Evolutionary conservation across 495 filamentous ascomycete species (phyloP).

Genomic region (Aspergillus baeticus): DNA sequence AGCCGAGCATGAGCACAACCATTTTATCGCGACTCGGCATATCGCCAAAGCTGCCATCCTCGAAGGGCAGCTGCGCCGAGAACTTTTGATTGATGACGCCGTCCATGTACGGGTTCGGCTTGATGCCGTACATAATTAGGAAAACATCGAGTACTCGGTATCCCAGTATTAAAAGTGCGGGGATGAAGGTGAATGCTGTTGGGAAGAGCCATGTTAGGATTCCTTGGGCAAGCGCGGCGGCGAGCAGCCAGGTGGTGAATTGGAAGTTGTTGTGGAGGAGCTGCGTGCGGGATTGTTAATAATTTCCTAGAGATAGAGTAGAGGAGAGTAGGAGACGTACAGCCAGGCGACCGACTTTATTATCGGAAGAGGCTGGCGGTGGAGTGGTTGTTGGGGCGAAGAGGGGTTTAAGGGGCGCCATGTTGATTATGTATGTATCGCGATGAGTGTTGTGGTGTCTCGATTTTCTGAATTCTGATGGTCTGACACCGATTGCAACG

Average conservation of each 20-base stretch:
- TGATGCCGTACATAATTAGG: neutral
- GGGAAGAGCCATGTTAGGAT: constrained; percentile 1
- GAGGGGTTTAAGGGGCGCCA: neutral
- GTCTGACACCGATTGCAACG: too few species aligned
- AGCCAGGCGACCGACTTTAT: neutral
- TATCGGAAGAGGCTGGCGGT: neutral
- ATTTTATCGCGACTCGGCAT: neutral
- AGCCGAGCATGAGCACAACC: neutral
- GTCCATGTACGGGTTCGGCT: neutral
- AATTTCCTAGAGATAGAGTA: too few species aligned
- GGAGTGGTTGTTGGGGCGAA: neutral
- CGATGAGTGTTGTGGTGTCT: too few species aligned
- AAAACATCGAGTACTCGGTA: neutral
- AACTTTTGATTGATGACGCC: neutral
- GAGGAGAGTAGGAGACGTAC: neutral
- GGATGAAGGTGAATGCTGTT: constrained; percentile 2
- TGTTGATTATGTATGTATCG: neutral
- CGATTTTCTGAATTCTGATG: too few species aligned
- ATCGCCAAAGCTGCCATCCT: constrained; percentile 1
- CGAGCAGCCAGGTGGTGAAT: constrained; percentile 3
- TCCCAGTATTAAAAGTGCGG: neutral
- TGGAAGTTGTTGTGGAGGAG: constrained; percentile 8
- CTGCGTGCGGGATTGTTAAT: neutral
- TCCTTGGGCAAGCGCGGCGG: neutral
- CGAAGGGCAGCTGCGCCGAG: constrained; percentile 5